Base-by-base conservation (phyloP, 2,329 filamentous ascomycete species). In the Monosporascus sp. region DNA sequence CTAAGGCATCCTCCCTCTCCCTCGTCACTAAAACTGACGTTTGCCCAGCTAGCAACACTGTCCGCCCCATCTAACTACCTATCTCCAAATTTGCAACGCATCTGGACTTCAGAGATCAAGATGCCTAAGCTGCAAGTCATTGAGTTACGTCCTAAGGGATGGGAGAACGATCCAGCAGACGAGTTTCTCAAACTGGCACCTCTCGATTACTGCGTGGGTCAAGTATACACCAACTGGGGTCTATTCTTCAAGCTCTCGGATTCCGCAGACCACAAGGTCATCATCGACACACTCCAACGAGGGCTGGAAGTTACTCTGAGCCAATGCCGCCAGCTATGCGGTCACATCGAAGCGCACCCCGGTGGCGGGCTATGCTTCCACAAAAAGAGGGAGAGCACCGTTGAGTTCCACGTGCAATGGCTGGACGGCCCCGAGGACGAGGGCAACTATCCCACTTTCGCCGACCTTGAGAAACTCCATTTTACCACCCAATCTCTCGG, bases 331-430 rank as follows among this genome's bases (percentile, higher is more conserved):
- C 43, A 45, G 43, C 43, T 45, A 24, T 24, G 43, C 25, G 43
- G 43, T 9, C 6, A 11, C 8, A 11, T 45, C 4, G 43, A 45
- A 20, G 43, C n/a, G 15, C 43, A 45, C 22, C 20, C 43, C 11
- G 43, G 8, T 15, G 43, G 43, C 24, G 43, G 43, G 11, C 54
- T 14, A 51, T 64, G 57, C 2, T 68, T 66, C 39, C 60, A 62
- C 24, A 66, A 65, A 54, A 64, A 62, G 39, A 62, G 52, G 37
- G 55, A 65, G n/a, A 62, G 61, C 49, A 67, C 62, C 0, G 61
- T 67, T 9, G 54, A 56, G 20, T 65, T 66, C 15, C 38, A 62
- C 27, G 63, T 69, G 17, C 64, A 68, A 45, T 62, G 60, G 54
- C 57, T 68, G 5, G 63, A 65, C 18, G 47, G 45, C 6, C 55